Percentiles rank a stretch among this genome's conserved stretches.
phyloP scores from a whole-genome alignment of 2,329 filamentous ascomycete genomes.

The Chaetomiaceae sp. region DNA sequence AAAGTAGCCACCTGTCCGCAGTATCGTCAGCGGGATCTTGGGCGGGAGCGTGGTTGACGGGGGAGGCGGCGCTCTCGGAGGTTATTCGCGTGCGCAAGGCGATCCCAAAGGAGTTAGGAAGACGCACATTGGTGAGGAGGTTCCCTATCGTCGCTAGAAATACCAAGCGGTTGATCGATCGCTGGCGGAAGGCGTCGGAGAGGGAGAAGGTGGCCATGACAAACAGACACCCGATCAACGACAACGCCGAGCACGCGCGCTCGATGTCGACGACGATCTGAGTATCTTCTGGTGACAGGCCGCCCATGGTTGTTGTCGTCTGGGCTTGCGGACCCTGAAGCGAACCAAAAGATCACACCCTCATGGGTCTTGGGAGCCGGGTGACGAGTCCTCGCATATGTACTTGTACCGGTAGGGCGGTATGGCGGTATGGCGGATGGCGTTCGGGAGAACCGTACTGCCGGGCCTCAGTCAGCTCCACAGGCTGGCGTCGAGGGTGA shows the following conservation, averaged over 20 bases:
- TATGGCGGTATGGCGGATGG: not conserved
- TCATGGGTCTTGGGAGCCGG: conserved; percentile 3
- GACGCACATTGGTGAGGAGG: conserved; percentile 59
- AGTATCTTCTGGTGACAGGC: conserved; percentile 16
- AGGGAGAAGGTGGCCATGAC: conserved; percentile 66
- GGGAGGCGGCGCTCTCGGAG: no score
- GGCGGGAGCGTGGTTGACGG: no score
- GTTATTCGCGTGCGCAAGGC: no score
- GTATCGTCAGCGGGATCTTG: no score
- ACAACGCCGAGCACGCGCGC: conserved; percentile 65
- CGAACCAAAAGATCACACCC: conserved; percentile 11
- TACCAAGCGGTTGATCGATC: conserved; percentile 71
- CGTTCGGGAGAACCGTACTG: not conserved
- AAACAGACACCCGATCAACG: conserved; percentile 65
- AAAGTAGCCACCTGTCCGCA: conserved; percentile 55
- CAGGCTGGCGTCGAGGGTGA: not conserved
- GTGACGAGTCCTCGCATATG: conserved; percentile 4
- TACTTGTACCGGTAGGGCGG: no score
- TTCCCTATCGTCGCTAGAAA: conserved; percentile 84
- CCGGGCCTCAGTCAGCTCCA: not conserved
- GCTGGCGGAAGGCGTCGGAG: conserved; percentile 69
- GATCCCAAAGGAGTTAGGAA: no score
- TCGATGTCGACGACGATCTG: conserved; percentile 58
- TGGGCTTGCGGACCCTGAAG: conserved; percentile 1
- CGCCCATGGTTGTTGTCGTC: conserved; percentile 37